Percentiles rank a stretch among this genome's conserved stretches.
Evolutionary conservation across 495 filamentous ascomycete species (phyloP).

Genomic region (Penicillium atrosanguineum): DNA sequence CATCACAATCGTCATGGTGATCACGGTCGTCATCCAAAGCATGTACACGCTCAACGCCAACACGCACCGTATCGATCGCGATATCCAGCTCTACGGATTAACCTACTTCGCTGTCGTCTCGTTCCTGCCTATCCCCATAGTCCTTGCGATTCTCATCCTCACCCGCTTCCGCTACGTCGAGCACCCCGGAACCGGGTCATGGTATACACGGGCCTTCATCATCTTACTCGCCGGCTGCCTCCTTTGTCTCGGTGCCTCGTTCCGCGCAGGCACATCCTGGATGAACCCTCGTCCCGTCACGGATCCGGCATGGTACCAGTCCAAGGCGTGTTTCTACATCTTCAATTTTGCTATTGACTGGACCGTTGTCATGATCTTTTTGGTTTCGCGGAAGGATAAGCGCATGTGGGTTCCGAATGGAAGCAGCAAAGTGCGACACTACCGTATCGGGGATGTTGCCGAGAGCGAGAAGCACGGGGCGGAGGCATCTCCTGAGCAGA

Average conservation of each 20-base stretch:
- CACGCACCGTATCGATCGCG: conserved; percentile 51
- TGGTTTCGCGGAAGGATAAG: conserved; percentile 64
- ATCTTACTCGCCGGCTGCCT: conserved; percentile 53
- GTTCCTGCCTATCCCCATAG: conserved; percentile 70
- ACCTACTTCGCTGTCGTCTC: conserved; percentile 69
- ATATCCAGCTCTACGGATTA: conserved; percentile 63
- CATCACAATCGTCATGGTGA: conserved; percentile 63
- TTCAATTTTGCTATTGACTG: conserved; percentile 77
- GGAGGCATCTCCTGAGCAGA: background rate
- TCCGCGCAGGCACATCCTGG: conserved; percentile 61
- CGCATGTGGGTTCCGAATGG: conserved; percentile 62
- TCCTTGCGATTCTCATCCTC: conserved; percentile 51
- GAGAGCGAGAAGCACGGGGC: conserved; percentile 12
- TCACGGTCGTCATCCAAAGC: conserved; percentile 61
- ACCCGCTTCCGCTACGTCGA: conserved; percentile 51
- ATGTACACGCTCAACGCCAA: conserved; percentile 61
- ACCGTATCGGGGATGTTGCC: conserved; percentile 2
- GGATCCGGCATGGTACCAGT: conserved; percentile 65
- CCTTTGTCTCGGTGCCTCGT: conserved; percentile 68
- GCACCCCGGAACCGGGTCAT: conserved; percentile 68
- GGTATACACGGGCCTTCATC: conserved; percentile 63
- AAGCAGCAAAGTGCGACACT: conserved; percentile 20
- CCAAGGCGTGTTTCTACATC: conserved; percentile 71
- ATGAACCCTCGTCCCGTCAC: conserved; percentile 45
- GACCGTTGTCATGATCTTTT: conserved; percentile 61